Base-by-base conservation (phyloP, 768 basidiomycete genomes). In the Artomyces pyxidatus region DNA sequence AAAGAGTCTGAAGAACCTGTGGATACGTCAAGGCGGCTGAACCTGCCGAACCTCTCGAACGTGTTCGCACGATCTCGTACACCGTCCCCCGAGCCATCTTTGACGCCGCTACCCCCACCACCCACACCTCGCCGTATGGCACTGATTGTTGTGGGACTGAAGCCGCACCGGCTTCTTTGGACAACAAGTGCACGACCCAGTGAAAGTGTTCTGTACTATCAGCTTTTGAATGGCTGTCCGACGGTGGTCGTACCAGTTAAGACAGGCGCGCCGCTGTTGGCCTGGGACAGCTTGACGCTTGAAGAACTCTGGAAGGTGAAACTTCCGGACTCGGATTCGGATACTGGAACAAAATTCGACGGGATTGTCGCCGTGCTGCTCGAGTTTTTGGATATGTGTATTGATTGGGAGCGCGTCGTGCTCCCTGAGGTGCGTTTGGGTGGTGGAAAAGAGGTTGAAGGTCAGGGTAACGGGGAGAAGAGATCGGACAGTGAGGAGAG, bases 181-280 rank as follows among this genome's bases (percentile, higher is more conserved):
- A 70, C 78, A 14, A 73, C 76, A 1, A 76, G 76, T 55, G 74
- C 74, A 17, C 69, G 81, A 0, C 80, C 81, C 1, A 68, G 68
- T 25, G 80, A 83, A 64, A 81, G 78, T 55, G 78, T 83, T 11
- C 72, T 83, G 16, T 72, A 77, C 48, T 83, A 83, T 58, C 65
- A 76, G 48, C 65, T 83, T 19, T 68, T 81, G 37, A 80, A 80
- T 60, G 80, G 80, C 6, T 79, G 77, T 58, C 78, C 80, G 1
- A 71, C 77, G 5, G 61, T 83, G 30, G 76, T 82, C 7, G 63
- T 82, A 2, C 81, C 81, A 6, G 80, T 73, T 37, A 78, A 76
- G 61, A 53, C 71, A 8, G 81, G 81, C 25, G 75, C 76, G 32
- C 81, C 81, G n/a, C 69, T 84, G 30, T 56, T 81, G 22, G 77